Conservation (phyloP, 2,329 filamentous ascomycete genomes). For the Colletotrichum liaoningense region DNA sequence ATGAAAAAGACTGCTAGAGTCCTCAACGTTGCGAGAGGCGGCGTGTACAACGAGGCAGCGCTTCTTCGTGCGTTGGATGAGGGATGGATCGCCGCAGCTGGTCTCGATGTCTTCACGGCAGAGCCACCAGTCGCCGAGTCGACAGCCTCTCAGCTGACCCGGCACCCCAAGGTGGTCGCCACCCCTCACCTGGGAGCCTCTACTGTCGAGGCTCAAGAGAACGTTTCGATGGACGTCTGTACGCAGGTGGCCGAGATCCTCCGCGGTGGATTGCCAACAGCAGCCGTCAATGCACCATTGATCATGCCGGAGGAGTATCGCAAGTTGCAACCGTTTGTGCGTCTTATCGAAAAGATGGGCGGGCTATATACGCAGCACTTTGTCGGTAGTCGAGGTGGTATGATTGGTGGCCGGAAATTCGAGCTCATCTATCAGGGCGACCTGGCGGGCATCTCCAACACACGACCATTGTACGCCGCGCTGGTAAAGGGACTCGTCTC, state of each 20-base stretch:
- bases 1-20: conserved; percentile 83
- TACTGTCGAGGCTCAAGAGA: conserved; percentile 86
- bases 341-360: conserved; percentile 83
- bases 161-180: conserved; percentile 78
- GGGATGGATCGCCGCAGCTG: conserved; percentile 80
- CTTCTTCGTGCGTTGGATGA: conserved; percentile 76
- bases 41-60: conserved; percentile 82
- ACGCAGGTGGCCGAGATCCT: conserved; percentile 82
- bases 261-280: conserved; percentile 77
- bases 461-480: conserved; percentile 82
- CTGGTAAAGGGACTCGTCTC: conserved; percentile 81
- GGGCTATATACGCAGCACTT: conserved; percentile 84
- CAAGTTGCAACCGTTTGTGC: conserved; percentile 81
- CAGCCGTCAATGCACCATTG: conserved; percentile 83
- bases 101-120: conserved; percentile 82
- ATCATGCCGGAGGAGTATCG: conserved; percentile 85
- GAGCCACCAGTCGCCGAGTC: conserved; percentile 72
- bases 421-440: conserved; percentile 84
- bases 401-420: conserved; percentile 73
- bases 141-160: conserved; percentile 71
- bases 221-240: conserved; percentile 85
- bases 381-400: conserved; percentile 53
- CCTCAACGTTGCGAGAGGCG: conserved; percentile 83
- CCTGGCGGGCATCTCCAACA: conserved; percentile 77
- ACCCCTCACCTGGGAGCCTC: conserved; percentile 86